Evolutionary conservation across 1,284 basidiomycete genomes (phyloP), one percentile per base, ranked within the genome.

Genomic region (Ceratobasidium sp.): DNA sequence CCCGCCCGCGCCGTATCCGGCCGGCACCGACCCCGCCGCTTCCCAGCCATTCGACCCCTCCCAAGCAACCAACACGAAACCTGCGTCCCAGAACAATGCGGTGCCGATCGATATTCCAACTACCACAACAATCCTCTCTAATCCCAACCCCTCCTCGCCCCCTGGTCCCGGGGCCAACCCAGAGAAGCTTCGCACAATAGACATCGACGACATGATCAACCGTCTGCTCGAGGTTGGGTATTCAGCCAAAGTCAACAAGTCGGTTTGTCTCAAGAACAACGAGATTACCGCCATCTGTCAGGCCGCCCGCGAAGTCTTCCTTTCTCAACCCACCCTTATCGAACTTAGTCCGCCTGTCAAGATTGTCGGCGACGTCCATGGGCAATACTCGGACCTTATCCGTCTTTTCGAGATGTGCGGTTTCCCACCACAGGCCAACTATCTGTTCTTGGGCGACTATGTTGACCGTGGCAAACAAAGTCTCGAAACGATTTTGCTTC

Each of bases 351-450:
- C 97, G 8, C 96, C 97, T 11, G 97, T 99, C 78, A 99, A 99
- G 86, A 98, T 99, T 76, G 96, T 99, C 16, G 97, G 97, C 36
- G 97, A 99, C 81, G 96, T 98, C 3, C 97, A 99, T 80, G 97
- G 97, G 4, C 96, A 98, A 82, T 99, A 98, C 81, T 95, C 94
- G 73, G 97, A 99, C 84, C 88, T 99, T 78, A 96, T 99, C 77
- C 90, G 97, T 70, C 83, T 99, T 73, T 99, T 99, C 79, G 97
- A 99, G 82, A 98, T 98, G 96, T 98, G 97, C 78, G 97, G 97
- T 14, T 99, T 98, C 82, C 97, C 97, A 25, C 97, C 97, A 3
- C 87, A 91, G 9, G 92, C 96, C 75, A 99, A 99, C 81, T 99
- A 99, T 81, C 91, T 99, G 74, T 99, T 99, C 85, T 86, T 98